Conservation (phyloP, 257 asterid genomes). For the Solanum lycopersicoides region DNA sequence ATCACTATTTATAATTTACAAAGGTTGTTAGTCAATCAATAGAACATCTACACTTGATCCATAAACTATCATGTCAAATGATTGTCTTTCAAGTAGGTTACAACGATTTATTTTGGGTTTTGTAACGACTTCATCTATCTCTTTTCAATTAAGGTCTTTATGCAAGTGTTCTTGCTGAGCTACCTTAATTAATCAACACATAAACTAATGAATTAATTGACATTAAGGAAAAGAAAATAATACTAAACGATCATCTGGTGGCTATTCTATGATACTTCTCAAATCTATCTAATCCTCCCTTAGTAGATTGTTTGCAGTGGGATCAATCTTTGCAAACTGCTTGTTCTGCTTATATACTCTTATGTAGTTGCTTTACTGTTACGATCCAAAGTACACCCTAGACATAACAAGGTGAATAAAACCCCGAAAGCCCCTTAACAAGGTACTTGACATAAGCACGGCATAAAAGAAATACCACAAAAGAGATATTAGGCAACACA, state of each 20-base stretch:
- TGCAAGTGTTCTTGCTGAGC: not conserved
- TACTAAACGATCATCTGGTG: not conserved
- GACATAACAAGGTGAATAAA: not conserved
- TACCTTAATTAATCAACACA: not conserved
- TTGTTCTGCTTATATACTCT: not conserved
- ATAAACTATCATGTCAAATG: not conserved
- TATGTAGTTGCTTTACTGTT: too few relatives aligned
- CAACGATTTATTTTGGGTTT: too few relatives aligned
- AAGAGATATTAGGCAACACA: not conserved
- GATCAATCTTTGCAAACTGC: not conserved
- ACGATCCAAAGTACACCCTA: not conserved
- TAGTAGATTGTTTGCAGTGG: not conserved
- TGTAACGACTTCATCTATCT: not conserved
- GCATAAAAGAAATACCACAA: not conserved
- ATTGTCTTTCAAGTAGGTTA: not conserved
- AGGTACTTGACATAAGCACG: not conserved
- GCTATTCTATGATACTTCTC: not conserved
- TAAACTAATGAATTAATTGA: not conserved
- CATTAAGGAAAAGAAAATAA: not conserved
- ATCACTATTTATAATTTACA: not conserved
- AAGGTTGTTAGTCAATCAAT: not conserved
- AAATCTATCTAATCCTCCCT: not conserved
- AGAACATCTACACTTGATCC: not conserved
- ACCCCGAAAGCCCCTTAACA: not conserved
- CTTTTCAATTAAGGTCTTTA: not conserved